Conservation (phyloP, 2,329 filamentous ascomycete genomes). For the Verticillium isaacii region DNA sequence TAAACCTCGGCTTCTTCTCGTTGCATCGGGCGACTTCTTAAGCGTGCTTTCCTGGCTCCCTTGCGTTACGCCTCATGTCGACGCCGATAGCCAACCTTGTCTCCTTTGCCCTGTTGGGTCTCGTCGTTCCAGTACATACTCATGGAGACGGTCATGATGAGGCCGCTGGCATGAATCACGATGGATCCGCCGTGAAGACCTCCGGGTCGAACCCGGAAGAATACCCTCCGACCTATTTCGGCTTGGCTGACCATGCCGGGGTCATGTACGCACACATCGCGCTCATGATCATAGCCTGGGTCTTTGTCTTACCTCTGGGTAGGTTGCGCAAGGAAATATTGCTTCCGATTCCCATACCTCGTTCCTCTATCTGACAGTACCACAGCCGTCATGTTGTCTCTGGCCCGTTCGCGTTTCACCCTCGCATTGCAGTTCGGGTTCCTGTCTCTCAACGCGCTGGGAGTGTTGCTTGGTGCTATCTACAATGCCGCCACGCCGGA, state of each 20-base stretch:
- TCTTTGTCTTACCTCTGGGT: conserved; percentile 69
- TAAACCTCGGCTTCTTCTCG: neutral
- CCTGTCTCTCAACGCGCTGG: conserved; percentile 56
- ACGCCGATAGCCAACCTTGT: neutral
- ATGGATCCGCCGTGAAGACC: conserved; percentile 9
- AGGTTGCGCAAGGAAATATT: conserved; percentile 27
- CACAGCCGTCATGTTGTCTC: conserved; percentile 77
- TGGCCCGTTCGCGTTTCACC: conserved; percentile 72
- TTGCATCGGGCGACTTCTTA: too few species aligned
- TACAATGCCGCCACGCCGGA: conserved; percentile 83
- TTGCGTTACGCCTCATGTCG: neutral
- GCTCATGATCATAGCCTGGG: conserved; percentile 68
- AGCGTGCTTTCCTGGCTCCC: neutral
- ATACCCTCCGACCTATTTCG: conserved; percentile 54
- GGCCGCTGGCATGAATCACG: conserved; percentile 8
- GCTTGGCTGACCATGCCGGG: conserved; percentile 43
- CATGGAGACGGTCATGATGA: conserved; percentile 13
- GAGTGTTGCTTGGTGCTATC: conserved; percentile 59
- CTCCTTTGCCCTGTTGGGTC: neutral
- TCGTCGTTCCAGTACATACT: conserved; percentile 7
- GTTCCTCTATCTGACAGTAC: too few species aligned
- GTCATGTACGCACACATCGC: conserved; percentile 66
- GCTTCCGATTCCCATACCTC: conserved; percentile 2
- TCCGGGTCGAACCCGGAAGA: conserved; percentile 10
- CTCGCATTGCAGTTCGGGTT: conserved; percentile 67